Evolutionary conservation across 2,329 filamentous ascomycete genomes (phyloP), one percentile per base, ranked within the genome.

Genomic region (Zasmidium angulare): DNA sequence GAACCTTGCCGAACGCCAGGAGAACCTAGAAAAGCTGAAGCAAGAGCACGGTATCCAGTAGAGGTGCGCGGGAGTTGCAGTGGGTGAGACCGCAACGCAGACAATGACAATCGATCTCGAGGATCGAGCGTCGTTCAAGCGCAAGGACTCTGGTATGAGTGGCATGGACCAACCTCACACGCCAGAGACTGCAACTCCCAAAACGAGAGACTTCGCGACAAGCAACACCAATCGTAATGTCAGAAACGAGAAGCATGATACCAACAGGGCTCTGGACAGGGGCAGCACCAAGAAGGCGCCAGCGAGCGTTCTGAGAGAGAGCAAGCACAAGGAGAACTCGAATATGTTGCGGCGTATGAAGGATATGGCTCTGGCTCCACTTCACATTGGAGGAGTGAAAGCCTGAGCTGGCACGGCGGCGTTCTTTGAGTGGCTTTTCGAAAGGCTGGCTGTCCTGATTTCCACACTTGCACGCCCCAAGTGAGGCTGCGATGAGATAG

Each of bases 1-100:
- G 79, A 92, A 97, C 80, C 84, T 98, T 73, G 91, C 93, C 73
- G 88, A 91, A 72, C 91, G 95, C 81, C 90, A 95, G 80, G 91
- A 96, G 78, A 95, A 93, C 83, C 87, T 99, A 90, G 93, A 96
- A 86, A 90, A 91, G 82, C 88, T 98, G 81, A 99, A 99, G 83
- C 87, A 89, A 76, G 91, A 98, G 79, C 92, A 99, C 79, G 93
- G 93, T 76, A 97, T 98, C 84, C 93, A 97, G 88, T 99, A 91
- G 69, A 64, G 67, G 63, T 62, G 63, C 71, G 71, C 64, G 69
- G 68, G 69, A 68, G 68, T 61, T 64, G 63, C 61, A 58, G 63
- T 62, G 60, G 68, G 68, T 70, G 69, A 67, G 64, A 70, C 63
- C 60, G 52, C 60, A 59, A 53, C 36, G 36, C 36, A 43, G 36